These are phyloP conservation scores for Silene vulgaris DNA, from an alignment of 179 eudicot species.

Conservation along the genomic window DNA sequence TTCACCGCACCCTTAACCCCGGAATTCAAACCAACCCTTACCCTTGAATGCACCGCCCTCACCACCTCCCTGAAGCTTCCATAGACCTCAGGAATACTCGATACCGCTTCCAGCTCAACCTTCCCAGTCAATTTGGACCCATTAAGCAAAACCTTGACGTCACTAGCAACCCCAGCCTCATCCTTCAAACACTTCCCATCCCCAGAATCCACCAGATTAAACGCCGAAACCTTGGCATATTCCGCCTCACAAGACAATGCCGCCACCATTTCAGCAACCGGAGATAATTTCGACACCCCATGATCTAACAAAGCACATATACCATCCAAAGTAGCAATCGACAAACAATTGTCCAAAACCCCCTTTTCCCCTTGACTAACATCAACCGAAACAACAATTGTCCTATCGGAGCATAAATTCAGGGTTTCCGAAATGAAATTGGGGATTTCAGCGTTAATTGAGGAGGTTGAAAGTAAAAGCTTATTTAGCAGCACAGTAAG, in stretches of 20 bases:
- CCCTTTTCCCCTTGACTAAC: slow-evolving; percentile 35
- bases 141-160: slow-evolving; percentile 63
- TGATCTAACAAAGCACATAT: slow-evolving; percentile 60
- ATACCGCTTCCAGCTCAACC: slow-evolving; percentile 35
- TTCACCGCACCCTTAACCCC: slow-evolving; percentile 25
- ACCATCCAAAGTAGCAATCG: slow-evolving; percentile 35
- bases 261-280: slow-evolving; percentile 48
- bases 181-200: slow-evolving; percentile 76
- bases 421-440: slow-evolving; percentile 34
- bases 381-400: slow-evolving; percentile 13
- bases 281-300: slow-evolving; percentile 34
- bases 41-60: slow-evolving; percentile 49
- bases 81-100: slow-evolving; percentile 48
- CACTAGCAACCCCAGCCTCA: slow-evolving; percentile 65
- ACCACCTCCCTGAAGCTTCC: slow-evolving; percentile 56
- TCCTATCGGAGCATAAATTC: slow-evolving; percentile 12
- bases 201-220: slow-evolving; percentile 54
- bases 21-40: slow-evolving; percentile 53
- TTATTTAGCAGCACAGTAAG: slow-evolving; percentile 44
- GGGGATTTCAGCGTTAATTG: slow-evolving; percentile 33
- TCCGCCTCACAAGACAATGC: slow-evolving; percentile 80
- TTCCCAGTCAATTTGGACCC: slow-evolving; percentile 70
- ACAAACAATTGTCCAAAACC: slow-evolving; percentile 31
- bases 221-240: slow-evolving; percentile 39
- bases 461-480: slow-evolving; percentile 38